Base-by-base conservation (phyloP, 345 rosid species). In the Gossypium stocksii region DNA sequence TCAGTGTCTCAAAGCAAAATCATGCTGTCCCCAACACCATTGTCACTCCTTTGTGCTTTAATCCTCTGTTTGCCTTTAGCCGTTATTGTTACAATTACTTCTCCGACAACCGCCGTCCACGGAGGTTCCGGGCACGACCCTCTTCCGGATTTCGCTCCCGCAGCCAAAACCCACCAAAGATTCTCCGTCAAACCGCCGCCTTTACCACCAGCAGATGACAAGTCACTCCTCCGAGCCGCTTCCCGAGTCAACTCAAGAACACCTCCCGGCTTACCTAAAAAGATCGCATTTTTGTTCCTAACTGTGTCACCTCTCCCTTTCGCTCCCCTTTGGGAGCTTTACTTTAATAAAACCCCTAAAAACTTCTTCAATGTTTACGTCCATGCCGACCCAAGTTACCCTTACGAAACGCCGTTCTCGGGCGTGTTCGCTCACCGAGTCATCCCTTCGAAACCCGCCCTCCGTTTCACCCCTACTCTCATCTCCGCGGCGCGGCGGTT, bases 241-340 rank as follows among this genome's bases (percentile, higher is more conserved):
- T 71, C 88, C 34, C 85, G 82, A 64, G 89, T 80, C 29, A 83
- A 78, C 82, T 80, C 83, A 10, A 82, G 71, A 7, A 83, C n/a
- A 4, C 84, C 81, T 74, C 75, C 84, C 1, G 74, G 20, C 3
- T 58, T 74, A 13, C 85, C 77, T 13, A 86, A 83, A 82, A 93
- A 91, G 76, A 16, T 91, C 15, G 97, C 96, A 6, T 90, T 93
- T 70, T 72, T 91, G 84, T 93, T 87, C 77, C 80, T 91, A 17
- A 89, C 93, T 8, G 84, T 93, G 0, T 20, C 86, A 12, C 88
- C 95, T 58, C 94, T 93, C 16, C 90, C 86, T 1, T 84, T 90
- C 4, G 90, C 93, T 12, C 86, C 90, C 3, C 70, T 91, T 0
- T 91, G 97, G 96, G 91, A 91, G 20, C 74, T 77, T 23, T 93